Percentiles rank a stretch among this genome's conserved stretches.
Evolutionary conservation across 75 land plant genomes (phyloP).

Genomic region (Isoetes taiwanensis): DNA sequence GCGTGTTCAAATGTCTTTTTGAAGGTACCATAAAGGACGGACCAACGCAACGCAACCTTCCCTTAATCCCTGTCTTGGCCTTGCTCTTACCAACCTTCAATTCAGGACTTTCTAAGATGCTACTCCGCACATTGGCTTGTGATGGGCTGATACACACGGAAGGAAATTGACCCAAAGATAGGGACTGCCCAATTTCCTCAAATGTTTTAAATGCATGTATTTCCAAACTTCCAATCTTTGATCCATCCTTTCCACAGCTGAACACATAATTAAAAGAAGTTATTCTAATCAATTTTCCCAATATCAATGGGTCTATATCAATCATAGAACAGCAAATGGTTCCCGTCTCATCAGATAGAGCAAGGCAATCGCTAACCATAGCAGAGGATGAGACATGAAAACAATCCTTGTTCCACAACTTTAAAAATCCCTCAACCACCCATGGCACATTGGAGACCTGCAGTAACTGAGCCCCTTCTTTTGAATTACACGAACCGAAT

Average conservation of each 20-base stretch:
- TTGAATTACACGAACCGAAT: too few relatives aligned
- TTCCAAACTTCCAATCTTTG: slow-evolving; percentile 20
- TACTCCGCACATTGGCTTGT: slow-evolving; percentile 11
- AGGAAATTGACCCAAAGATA: slow-evolving; percentile 9
- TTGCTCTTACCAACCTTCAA: slow-evolving; percentile 6
- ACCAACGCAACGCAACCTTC: slow-evolving; percentile 14
- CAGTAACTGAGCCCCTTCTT: slow-evolving; percentile 15
- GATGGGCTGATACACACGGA: slow-evolving; percentile 17
- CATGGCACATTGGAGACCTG: neutral
- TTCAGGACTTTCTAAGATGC: slow-evolving; percentile 15
- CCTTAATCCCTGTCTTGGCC: slow-evolving; percentile 1
- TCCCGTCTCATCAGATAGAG: slow-evolving; percentile 13
- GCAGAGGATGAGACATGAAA: neutral
- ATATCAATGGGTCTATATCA: slow-evolving; percentile 9
- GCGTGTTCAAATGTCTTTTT: neutral
- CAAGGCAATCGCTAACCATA: slow-evolving; percentile 13
- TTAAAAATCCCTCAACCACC: slow-evolving; percentile 13
- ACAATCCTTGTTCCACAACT: slow-evolving; percentile 15
- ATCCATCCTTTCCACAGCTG: slow-evolving; percentile 2
- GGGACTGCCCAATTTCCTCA: neutral
- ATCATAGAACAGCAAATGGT: slow-evolving; percentile 13
- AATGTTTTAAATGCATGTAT: slow-evolving; percentile 6
- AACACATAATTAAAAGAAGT: neutral
- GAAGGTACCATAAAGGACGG: slow-evolving; percentile 16
- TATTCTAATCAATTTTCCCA: slow-evolving; percentile 11